Base-by-base conservation (phyloP, 2,329 filamentous ascomycete species). In the Aureobasidium sp. region DNA sequence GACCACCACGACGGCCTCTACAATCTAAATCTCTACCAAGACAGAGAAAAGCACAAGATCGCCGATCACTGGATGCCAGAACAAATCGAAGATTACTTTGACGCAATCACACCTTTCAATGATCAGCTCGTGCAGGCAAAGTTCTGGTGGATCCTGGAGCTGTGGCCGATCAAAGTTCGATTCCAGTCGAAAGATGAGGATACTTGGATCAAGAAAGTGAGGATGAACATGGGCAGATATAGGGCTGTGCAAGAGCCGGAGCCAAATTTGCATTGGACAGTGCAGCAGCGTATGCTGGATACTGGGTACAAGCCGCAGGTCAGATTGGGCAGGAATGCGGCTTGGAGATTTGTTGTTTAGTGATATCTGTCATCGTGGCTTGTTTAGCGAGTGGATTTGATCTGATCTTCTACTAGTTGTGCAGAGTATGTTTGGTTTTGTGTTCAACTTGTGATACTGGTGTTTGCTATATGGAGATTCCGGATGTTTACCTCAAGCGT, bases 181-280 rank as follows among this genome's bases (percentile, higher is more conserved):
- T 59, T 77, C 2, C 70, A 74, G 65, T 67, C 68, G 9, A 66
- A 69, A 29, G 64, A 67, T 6, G 64, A 67, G 0, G 71, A 73
- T 9, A 64, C 68, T 4, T 78, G 76, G 76, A 68, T 73, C 56
- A 76, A 76, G 67, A 70, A 69, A 29, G 64, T 75, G 0, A 62
- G 71, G 1, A 67, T 73, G 66, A 79, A 79, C 63, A 55, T 75
- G 37, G 77, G 76, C 0, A 65, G 72, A 39, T 72, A 73, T 66
- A 70, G 77, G 9, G 67, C 71, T 3, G 68, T 77, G 36, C 67
- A 72, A 5, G 75, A 77, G 45, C 31, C 61, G 6, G 69, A 70
- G 57, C 77, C 77, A 7, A 73, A 73, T 47, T 67, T 78, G 68
- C 77, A 79, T 65, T 79, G 77, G 77, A 78, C 76, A 11, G 77